Conservation (phyloP, 176 grass and related monocot species). For the Musa schizocarpa region DNA sequence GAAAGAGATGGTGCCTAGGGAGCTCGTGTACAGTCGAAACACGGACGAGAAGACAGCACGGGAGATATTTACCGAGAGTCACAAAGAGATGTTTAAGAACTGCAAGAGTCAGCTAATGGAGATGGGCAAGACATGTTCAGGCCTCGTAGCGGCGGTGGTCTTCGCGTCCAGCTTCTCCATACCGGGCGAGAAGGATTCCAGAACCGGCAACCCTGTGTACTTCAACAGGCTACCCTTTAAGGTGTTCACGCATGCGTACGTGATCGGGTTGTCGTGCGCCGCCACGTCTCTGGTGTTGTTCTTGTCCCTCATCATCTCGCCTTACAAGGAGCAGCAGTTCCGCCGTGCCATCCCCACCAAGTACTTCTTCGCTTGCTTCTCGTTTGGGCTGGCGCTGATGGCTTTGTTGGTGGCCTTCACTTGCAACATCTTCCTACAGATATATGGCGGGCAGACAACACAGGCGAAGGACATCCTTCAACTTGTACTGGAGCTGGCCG, state of each 20-base stretch:
- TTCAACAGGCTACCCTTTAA: constrained; percentile 18
- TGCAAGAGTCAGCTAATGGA: too few relatives aligned
- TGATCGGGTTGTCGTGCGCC: constrained; percentile 17
- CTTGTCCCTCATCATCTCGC: constrained; percentile 14
- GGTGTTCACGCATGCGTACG: constrained; percentile 22
- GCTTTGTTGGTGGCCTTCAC: constrained; percentile 10
- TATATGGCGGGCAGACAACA: constrained; percentile 14
- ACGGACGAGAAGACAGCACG: too few relatives aligned
- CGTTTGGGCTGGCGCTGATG: constrained; percentile 16
- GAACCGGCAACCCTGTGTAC: constrained; percentile 9
- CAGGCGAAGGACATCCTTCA: not conserved
- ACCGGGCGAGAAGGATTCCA: too few relatives aligned
- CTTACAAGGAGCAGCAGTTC: constrained; percentile 24
- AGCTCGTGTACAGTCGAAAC: too few relatives aligned
- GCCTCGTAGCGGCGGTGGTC: too few relatives aligned
- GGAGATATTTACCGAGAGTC: too few relatives aligned
- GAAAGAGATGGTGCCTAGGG: too few relatives aligned
- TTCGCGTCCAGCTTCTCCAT: too few relatives aligned
- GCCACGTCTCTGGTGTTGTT: constrained; percentile 21
- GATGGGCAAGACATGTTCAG: too few relatives aligned
- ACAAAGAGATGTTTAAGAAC: too few relatives aligned
- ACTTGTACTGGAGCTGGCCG: constrained; percentile 15
- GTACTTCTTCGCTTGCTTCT: constrained; percentile 11
- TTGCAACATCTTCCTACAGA: constrained; percentile 17
- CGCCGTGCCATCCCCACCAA: constrained; percentile 15